These are phyloP conservation scores for Diaporthe australafricana DNA, from an alignment of 2,329 filamentous ascomycete genomes.

Conservation along the genomic window DNA sequence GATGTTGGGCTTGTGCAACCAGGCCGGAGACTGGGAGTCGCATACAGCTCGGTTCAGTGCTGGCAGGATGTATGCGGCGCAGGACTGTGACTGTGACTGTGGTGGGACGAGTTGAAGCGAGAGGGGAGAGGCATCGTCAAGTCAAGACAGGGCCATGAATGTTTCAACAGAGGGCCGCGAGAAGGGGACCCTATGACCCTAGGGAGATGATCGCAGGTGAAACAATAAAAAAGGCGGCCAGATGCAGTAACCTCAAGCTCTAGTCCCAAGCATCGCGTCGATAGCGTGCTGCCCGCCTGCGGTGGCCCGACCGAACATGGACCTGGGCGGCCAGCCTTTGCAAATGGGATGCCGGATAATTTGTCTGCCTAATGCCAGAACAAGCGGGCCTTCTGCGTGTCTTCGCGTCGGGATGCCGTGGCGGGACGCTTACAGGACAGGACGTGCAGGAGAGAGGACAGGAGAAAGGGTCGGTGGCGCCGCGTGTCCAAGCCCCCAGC, in stretches of 20 bases:
- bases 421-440: conserved; percentile 2
- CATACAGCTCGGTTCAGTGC: not conserved
- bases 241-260: not conserved
- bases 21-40: not conserved
- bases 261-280: conserved; percentile 18
- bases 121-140: conserved; percentile 1
- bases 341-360: conserved; percentile 28
- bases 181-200: not conserved
- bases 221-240: conserved; percentile 18
- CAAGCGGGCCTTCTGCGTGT: conserved; percentile 19
- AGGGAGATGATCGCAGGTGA: conserved; percentile 16
- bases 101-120: not conserved
- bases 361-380: conserved; percentile 26
- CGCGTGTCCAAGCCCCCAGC: conserved; percentile 12
- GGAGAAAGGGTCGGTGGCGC: conserved; percentile 16
- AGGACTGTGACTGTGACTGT: not conserved
- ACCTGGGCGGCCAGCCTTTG: conserved; percentile 13
- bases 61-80: conserved; percentile 21
- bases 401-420: conserved; percentile 19
- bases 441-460: conserved; percentile 7
- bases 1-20: not conserved
- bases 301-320: conserved; percentile 23
- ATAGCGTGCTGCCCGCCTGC: conserved; percentile 9
- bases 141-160: not conserved
- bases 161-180: conserved; percentile 21